These are phyloP conservation scores for Onygenales sp. DNA, from an alignment of 2,329 filamentous ascomycete genomes.

Conservation along the genomic window DNA sequence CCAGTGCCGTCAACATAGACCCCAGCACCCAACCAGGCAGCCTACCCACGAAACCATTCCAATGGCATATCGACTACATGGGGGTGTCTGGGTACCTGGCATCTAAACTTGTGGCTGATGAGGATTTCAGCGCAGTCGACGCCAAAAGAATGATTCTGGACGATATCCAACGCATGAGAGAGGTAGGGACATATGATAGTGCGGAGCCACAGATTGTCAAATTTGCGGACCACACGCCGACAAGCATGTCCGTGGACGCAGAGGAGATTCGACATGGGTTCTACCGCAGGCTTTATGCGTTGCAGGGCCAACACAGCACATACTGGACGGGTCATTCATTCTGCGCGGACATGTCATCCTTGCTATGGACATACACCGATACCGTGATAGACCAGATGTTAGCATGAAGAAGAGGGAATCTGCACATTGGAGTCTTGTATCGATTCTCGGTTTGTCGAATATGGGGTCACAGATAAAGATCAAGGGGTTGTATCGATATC, in stretches of 20 bases:
- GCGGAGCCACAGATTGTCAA: slow-evolving; percentile 22
- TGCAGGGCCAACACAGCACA: slow-evolving; percentile 38
- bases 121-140: slow-evolving; percentile 13
- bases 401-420: not conserved
- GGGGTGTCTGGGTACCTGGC: slow-evolving; percentile 11
- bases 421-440: no score
- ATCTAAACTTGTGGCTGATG: slow-evolving; percentile 13
- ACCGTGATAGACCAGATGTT: not conserved
- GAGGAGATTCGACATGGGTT: slow-evolving; percentile 32
- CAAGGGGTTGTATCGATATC: no score
- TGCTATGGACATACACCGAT: slow-evolving; percentile 16
- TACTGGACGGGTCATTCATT: slow-evolving; percentile 38
- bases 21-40: slow-evolving; percentile 15
- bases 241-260: slow-evolving; percentile 24
- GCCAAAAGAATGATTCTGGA: slow-evolving; percentile 22
- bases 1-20: slow-evolving; percentile 16
- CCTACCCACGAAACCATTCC: slow-evolving; percentile 21
- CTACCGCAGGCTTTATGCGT: slow-evolving; percentile 30
- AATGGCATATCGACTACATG: slow-evolving; percentile 18
- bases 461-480: no score
- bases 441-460: no score
- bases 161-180: slow-evolving; percentile 14
- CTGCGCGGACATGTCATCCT: slow-evolving; percentile 12
- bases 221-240: slow-evolving; percentile 30
- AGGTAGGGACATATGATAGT: slow-evolving; percentile 3